Conservation (phyloP, 2,329 filamentous ascomycete genomes). For the Plectosphaerella sp. region DNA sequence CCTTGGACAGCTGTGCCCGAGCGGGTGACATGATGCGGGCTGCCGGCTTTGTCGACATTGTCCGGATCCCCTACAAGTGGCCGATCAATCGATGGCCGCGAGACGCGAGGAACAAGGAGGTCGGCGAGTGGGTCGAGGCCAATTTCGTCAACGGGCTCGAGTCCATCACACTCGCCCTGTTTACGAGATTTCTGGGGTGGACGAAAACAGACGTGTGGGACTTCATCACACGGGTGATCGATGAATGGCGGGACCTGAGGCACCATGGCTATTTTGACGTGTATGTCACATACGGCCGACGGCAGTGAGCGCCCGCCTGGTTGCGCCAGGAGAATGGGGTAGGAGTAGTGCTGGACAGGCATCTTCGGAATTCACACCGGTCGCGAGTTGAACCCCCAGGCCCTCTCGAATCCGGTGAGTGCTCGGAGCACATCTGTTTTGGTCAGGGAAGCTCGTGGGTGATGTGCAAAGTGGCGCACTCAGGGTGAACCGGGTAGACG, state of each 20-base stretch:
- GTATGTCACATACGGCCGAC: constrained; percentile 13
- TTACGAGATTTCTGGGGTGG: constrained; percentile 21
- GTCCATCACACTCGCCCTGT: constrained; percentile 17
- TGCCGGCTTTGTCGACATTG: constrained; percentile 19
- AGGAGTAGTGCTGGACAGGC: not conserved
- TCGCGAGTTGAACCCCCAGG: too few relatives aligned
- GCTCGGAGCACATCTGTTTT: too few relatives aligned
- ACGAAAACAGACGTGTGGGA: constrained; percentile 16
- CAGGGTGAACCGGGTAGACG: too few relatives aligned
- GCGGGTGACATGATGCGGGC: constrained; percentile 19
- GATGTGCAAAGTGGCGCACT: not conserved
- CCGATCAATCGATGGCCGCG: constrained; percentile 22
- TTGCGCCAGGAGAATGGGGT: not conserved
- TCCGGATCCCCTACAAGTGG: constrained; percentile 17
- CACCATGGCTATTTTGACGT: constrained; percentile 14
- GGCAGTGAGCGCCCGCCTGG: not conserved
- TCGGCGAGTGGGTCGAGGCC: constrained; percentile 16
- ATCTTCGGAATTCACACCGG: not conserved
- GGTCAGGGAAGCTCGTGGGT: too few relatives aligned
- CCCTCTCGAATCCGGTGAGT: not conserved
- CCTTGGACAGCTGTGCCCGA: constrained; percentile 19
- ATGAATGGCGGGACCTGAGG: constrained; percentile 10
- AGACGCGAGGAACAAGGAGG: constrained; percentile 17
- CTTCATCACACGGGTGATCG: constrained; percentile 13
- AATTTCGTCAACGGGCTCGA: constrained; percentile 18